These are phyloP conservation scores for Tetracladium setigerum DNA, from an alignment of 495 filamentous ascomycete species.

Conservation along the genomic window DNA sequence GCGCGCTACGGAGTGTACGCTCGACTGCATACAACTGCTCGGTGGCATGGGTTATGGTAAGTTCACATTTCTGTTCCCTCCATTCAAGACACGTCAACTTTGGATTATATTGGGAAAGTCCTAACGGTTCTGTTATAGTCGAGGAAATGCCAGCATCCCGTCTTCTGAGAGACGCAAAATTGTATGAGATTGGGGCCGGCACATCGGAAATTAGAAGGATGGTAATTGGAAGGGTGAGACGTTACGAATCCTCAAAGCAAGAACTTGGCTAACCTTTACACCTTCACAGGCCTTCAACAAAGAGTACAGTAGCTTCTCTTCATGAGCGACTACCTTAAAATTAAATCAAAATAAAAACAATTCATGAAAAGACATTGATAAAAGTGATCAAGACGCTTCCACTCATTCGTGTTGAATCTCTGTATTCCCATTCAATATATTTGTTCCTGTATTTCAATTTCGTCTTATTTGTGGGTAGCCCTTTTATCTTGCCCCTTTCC, in stretches of 20 bases:
- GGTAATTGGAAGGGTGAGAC: constrained; percentile 68
- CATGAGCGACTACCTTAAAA: constrained; percentile 2
- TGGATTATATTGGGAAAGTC: too few species aligned
- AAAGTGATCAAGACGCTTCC: neutral
- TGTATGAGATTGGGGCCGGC: constrained; percentile 97
- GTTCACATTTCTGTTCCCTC: too few species aligned
- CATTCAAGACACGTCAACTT: too few species aligned
- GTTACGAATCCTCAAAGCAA: neutral
- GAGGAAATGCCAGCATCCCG: constrained; percentile 91
- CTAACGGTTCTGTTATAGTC: constrained; percentile 22
- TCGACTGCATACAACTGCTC: constrained; percentile 90
- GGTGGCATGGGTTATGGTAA: constrained; percentile 82
- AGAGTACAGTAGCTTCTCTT: constrained; percentile 51
- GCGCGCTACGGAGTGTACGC: constrained; percentile 77
- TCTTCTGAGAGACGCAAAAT: constrained; percentile 67
- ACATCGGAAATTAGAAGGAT: constrained; percentile 91
- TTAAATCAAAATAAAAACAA: too few species aligned
- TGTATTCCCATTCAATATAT: too few species aligned
- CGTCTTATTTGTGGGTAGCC: too few species aligned
- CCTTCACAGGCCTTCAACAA: constrained; percentile 65
- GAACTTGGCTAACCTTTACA: constrained; percentile 1
- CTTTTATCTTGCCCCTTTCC: too few species aligned
- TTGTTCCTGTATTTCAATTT: too few species aligned
- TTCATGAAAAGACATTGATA: neutral
- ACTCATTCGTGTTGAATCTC: too few species aligned